A percentile compares a stretch with the other conserved stretches of the same genome.
Conservation (phyloP, 2,329 filamentous ascomycete genomes). For the Penicillium brasilianum region DNA sequence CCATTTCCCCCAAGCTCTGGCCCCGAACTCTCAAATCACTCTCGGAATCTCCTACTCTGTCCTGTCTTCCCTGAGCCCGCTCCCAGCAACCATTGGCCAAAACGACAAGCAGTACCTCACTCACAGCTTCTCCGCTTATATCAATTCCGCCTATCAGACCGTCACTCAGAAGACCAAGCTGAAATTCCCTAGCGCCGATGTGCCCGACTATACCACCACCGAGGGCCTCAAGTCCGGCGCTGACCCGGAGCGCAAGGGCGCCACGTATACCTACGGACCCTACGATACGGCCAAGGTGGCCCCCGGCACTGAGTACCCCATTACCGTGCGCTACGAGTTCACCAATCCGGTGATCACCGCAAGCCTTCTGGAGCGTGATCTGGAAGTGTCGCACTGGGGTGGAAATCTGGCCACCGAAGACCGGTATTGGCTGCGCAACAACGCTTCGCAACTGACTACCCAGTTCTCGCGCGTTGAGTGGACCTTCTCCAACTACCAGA, state of each 20-base stretch:
- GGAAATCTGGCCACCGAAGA: slow-evolving; percentile 96
- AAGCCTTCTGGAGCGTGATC: slow-evolving; percentile 79
- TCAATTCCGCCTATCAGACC: slow-evolving; percentile 80
- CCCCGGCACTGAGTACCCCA: slow-evolving; percentile 74
- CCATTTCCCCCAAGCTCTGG: slow-evolving; percentile 74
- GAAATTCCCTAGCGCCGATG: slow-evolving; percentile 77
- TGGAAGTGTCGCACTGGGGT: slow-evolving; percentile 98
- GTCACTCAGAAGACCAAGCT: slow-evolving; percentile 96
- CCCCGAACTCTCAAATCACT: slow-evolving; percentile 78
- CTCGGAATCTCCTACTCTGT: slow-evolving; percentile 84
- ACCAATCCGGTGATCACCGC: slow-evolving; percentile 87
- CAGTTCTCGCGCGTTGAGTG: slow-evolving; percentile 79
- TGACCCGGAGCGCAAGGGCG: slow-evolving; percentile 80
- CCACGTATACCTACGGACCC: slow-evolving; percentile 86
- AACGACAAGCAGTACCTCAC: slow-evolving; percentile 83
- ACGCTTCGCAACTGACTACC: slow-evolving; percentile 75
- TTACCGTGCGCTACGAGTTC: slow-evolving; percentile 89
- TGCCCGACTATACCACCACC: slow-evolving; percentile 84
- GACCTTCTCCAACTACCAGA: slow-evolving; percentile 74
- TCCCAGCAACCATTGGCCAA: slow-evolving; percentile 83
- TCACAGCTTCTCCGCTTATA: slow-evolving; percentile 85
- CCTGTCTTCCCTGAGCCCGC: slow-evolving; percentile 76
- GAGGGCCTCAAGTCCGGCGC: slow-evolving; percentile 63
- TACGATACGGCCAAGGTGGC: slow-evolving; percentile 73
- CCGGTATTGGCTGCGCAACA: slow-evolving; percentile 85